phyloP scores from a whole-genome alignment of 2,329 filamentous ascomycete species.

The Aspergillus hortae region DNA sequence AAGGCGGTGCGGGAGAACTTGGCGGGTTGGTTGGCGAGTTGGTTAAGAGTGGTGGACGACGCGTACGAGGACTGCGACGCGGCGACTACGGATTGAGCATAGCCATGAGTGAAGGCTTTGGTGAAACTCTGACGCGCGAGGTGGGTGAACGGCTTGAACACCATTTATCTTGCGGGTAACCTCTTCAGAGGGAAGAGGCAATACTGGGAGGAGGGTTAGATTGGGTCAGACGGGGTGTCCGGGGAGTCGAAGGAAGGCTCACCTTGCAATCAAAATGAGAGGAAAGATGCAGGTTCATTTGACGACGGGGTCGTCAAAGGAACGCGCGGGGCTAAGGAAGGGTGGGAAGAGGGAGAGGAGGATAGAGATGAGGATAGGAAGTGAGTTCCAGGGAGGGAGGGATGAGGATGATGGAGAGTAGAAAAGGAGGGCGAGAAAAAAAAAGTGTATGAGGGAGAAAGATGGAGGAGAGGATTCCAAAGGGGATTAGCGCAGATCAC shows the following conservation, averaged over 20 bases:
- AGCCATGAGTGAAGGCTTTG: slow-evolving; percentile 96
- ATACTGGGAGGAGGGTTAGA: slow-evolving; percentile 32
- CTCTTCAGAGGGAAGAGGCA: slow-evolving; percentile 63
- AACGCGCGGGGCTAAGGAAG: slow-evolving; percentile 62
- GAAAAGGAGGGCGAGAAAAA: slow-evolving; percentile 1
- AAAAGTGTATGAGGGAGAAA: neutral
- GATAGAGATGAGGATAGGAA: neutral
- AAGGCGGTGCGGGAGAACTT: slow-evolving; percentile 57
- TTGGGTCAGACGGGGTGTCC: slow-evolving; percentile 14
- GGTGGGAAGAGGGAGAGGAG: slow-evolving; percentile 1
- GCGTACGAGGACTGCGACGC: slow-evolving; percentile 83
- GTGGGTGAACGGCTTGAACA: slow-evolving; percentile 65
- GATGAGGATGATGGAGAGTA: slow-evolving; percentile 2
- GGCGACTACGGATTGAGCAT: slow-evolving; percentile 95
- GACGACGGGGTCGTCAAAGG: slow-evolving; percentile 86
- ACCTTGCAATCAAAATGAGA: slow-evolving; percentile 61
- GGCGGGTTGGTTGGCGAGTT: slow-evolving; percentile 49
- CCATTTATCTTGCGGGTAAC: slow-evolving; percentile 79
- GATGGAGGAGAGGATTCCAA: slow-evolving; percentile 9
- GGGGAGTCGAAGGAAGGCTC: neutral
- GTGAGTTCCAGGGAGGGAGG: neutral
- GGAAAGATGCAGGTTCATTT: slow-evolving; percentile 94
- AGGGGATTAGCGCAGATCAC: slow-evolving; percentile 16
- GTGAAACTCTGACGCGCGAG: slow-evolving; percentile 97
- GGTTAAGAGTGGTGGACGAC: slow-evolving; percentile 57